These are phyloP conservation scores for Trypanosoma caninum DNA, from an alignment of 208 protist genomes.

Conservation along the genomic window DNA sequence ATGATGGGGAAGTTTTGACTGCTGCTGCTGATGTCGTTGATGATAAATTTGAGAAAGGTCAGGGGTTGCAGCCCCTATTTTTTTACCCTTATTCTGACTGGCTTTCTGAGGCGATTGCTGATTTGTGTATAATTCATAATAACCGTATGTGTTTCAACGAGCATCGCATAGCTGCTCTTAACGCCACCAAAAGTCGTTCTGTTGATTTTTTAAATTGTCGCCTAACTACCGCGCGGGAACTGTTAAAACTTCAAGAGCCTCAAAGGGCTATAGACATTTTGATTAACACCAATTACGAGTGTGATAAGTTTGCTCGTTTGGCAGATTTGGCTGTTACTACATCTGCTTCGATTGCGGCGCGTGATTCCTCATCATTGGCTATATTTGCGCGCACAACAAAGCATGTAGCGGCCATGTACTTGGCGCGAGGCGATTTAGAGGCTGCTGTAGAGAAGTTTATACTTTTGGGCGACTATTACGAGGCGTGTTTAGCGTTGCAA, in stretches of 20 bases:
- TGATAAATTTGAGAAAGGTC: not conserved
- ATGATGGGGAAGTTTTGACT: no score
- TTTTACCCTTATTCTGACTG: slow-evolving; percentile 42
- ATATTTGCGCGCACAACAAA: slow-evolving; percentile 44
- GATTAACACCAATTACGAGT: slow-evolving; percentile 60
- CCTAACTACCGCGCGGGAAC: slow-evolving; percentile 48
- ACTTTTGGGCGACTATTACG: slow-evolving; percentile 54
- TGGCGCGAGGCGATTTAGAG: slow-evolving; percentile 61
- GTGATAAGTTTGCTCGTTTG: slow-evolving; percentile 47
- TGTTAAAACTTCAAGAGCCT: slow-evolving; percentile 46
- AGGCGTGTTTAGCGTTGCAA: slow-evolving; percentile 58
- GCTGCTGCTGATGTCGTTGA: no score
- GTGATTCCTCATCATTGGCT: slow-evolving; percentile 21
- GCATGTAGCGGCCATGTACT: slow-evolving; percentile 61
- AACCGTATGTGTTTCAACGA: slow-evolving; percentile 58
- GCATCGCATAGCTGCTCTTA: slow-evolving; percentile 36
- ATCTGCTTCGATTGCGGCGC: slow-evolving; percentile 28
- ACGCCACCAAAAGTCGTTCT: slow-evolving; percentile 23
- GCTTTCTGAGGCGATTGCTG: slow-evolving; percentile 42
- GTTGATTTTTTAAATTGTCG: slow-evolving; percentile 40
- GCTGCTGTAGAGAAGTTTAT: slow-evolving; percentile 74
- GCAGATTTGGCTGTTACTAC: slow-evolving; percentile 62
- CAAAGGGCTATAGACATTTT: slow-evolving; percentile 65
- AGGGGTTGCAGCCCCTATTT: slow-evolving; percentile 19
- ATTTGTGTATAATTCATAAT: slow-evolving; percentile 25